A percentile compares a stretch with the other conserved stretches of the same genome.
These are phyloP conservation scores for Jasminum sambac DNA, from an alignment of 257 asterid genomes.

Conservation along the genomic window DNA sequence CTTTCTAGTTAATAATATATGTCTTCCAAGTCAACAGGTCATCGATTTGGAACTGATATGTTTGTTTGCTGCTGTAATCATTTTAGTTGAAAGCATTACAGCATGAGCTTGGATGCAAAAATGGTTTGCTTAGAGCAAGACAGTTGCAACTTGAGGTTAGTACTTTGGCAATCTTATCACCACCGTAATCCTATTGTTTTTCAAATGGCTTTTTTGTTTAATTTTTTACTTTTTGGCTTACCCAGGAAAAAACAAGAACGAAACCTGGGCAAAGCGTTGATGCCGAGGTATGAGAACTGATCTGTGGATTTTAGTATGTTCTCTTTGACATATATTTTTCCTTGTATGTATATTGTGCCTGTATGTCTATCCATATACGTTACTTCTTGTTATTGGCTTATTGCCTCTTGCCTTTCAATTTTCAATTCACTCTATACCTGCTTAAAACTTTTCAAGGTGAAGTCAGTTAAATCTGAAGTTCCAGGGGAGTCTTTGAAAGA, in stretches of 20 bases:
- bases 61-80: background rate
- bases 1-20: background rate
- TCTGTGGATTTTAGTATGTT: background rate
- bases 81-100: slow-evolving; percentile 43
- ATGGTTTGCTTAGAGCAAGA: slow-evolving; percentile 35
- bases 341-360: background rate
- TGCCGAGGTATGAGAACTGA: slow-evolving; percentile 41
- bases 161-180: background rate
- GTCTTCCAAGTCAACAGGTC: background rate
- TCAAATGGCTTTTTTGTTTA: slow-evolving; percentile 9
- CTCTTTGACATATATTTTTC: background rate
- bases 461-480: slow-evolving; percentile 25
- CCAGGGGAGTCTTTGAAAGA: slow-evolving; percentile 29
- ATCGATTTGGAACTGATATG: slow-evolving; percentile 2
- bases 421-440: background rate
- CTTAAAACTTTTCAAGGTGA: slow-evolving; percentile 30
- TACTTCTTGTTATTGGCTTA: background rate
- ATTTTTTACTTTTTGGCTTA: background rate
- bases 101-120: slow-evolving; percentile 48
- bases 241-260: slow-evolving; percentile 37
- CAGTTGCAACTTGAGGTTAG: slow-evolving; percentile 38
- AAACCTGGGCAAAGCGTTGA: slow-evolving; percentile 28
- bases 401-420: background rate
- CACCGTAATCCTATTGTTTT: slow-evolving; percentile 9
- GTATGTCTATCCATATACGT: background rate